Conservation (phyloP, 2,329 filamentous ascomycete species). For the Sordariomycetes sp. region DNA sequence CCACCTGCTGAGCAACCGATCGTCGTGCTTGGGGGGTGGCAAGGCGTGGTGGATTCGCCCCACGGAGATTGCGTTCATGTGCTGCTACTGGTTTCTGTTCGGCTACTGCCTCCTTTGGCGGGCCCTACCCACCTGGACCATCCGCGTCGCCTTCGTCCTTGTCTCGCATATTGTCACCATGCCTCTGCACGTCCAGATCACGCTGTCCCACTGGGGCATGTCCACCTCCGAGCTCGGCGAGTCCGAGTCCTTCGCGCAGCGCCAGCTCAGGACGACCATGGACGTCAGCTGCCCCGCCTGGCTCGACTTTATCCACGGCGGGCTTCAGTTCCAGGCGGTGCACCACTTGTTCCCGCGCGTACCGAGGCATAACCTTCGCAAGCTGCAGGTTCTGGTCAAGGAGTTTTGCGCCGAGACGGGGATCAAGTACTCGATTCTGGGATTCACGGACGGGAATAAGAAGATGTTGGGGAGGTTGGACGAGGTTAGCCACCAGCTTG, state of each 20-base stretch:
- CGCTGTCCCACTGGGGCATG: slow-evolving; percentile 62
- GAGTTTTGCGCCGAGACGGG: slow-evolving; percentile 52
- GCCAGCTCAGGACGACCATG: slow-evolving; percentile 60
- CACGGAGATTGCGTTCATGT: slow-evolving; percentile 48
- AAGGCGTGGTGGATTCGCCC: slow-evolving; percentile 56
- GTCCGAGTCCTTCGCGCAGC: slow-evolving; percentile 54
- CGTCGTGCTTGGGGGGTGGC: slow-evolving; percentile 37
- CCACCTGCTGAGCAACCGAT: slow-evolving; percentile 44
- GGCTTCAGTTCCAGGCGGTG: slow-evolving; percentile 59
- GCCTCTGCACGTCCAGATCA: slow-evolving; percentile 60
- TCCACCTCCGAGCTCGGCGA: slow-evolving; percentile 50
- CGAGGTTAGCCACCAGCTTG: slow-evolving; percentile 48
- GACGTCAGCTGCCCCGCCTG: slow-evolving; percentile 60
- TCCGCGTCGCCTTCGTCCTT: slow-evolving; percentile 47
- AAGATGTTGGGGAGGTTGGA: slow-evolving; percentile 32
- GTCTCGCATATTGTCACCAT: slow-evolving; percentile 52
- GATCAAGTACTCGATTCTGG: slow-evolving; percentile 48
- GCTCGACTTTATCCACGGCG: slow-evolving; percentile 61
- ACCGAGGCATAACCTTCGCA: slow-evolving; percentile 53
- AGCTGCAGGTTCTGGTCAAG: slow-evolving; percentile 43
- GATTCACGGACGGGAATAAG: slow-evolving; percentile 49
- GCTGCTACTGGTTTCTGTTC: slow-evolving; percentile 54
- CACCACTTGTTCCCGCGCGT: slow-evolving; percentile 59
- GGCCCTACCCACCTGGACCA: slow-evolving; percentile 41
- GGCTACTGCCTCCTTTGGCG: slow-evolving; percentile 52